Evolutionary conservation across 2,329 filamentous ascomycete genomes (phyloP).

Genomic region (Penicillium sp.): DNA sequence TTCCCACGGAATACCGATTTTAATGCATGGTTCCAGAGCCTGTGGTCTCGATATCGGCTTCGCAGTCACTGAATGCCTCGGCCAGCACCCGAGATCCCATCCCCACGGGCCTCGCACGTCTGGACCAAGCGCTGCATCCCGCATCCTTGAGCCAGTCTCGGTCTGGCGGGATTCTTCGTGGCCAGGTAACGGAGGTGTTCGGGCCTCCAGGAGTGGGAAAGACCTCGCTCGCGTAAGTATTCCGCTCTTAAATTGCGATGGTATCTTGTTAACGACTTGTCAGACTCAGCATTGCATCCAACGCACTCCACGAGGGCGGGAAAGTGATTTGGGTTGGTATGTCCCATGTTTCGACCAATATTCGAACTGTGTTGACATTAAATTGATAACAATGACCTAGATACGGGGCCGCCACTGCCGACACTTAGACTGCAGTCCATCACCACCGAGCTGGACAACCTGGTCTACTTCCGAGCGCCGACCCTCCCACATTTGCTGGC

Average conservation of each 20-base stretch:
- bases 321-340: slow-evolving; percentile 80
- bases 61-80: slow-evolving; percentile 36
- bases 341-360: slow-evolving; percentile 35
- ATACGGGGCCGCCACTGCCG: slow-evolving; percentile 51
- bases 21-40: slow-evolving; percentile 25
- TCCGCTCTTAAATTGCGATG: too few relatives aligned
- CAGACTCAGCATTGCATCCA: slow-evolving; percentile 68
- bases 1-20: background rate
- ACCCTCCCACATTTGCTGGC: slow-evolving; percentile 67
- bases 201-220: slow-evolving; percentile 84
- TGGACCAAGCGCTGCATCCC: slow-evolving; percentile 42
- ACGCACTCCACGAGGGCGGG: slow-evolving; percentile 59
- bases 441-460: slow-evolving; percentile 43
- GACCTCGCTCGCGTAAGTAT: slow-evolving; percentile 74
- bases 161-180: slow-evolving; percentile 61
- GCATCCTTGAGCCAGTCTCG: slow-evolving; percentile 6
- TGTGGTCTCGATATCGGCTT: slow-evolving; percentile 36
- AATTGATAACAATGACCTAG: too few relatives aligned
- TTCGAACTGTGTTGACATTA: too few relatives aligned
- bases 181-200: slow-evolving; percentile 82
- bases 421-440: slow-evolving; percentile 49
- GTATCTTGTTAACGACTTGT: slow-evolving; percentile 18
- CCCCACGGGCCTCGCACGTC: slow-evolving; percentile 47
- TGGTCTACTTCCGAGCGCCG: slow-evolving; percentile 63
- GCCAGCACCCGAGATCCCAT: slow-evolving; percentile 22